Base-by-base conservation (phyloP, 164 flowering plant genomes). In the Stephania japonica region DNA sequence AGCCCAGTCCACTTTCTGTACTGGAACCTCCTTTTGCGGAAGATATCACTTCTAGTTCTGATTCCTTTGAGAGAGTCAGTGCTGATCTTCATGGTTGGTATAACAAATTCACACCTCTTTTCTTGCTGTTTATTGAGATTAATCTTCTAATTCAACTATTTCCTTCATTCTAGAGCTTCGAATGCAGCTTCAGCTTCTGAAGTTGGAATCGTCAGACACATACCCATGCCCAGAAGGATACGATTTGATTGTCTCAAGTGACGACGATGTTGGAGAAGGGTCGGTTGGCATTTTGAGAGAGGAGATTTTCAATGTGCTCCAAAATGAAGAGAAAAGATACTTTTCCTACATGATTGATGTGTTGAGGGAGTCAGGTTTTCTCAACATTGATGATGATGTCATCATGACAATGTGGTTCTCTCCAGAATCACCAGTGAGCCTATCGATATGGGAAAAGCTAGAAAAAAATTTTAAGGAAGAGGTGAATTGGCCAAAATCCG, bases 1-100 rank as follows among this genome's bases (percentile, higher is more conserved):
- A 89, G 73, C 93, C 92, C 11, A 95, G 94, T 79, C 94, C 97
- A 23, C 82, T 87, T 80, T 95, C 98, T 50, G 86, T 90, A 74
- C 78, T 95, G 63, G 92, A 90, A 78, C 83, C 86, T 73, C 78
- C 91, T 72, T 90, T 85, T 76, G 67, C 68, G 38, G 97, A 87
- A 73, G 94, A 95, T 64, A n/a, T 74, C 7, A 84, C 90, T 71
- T 83, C 89, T 56, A 79, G 89, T 79, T 83, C 93, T 49, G 95
- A 94, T 59, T 88, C 94, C 81, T 89, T 91, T 78, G 94, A 86
- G 80, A 85, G 85, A 76, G 80, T 92, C 81, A 89, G 85, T 82
- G 90, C 90, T 77, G 97, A 56, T 70, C 85, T 93, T 14, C 87
- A 87, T 49, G 97, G 97, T 94, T 81, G 75, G 59, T 41, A 3